Base-by-base conservation (phyloP, 148 eudicot species). In the Cornus florida region DNA sequence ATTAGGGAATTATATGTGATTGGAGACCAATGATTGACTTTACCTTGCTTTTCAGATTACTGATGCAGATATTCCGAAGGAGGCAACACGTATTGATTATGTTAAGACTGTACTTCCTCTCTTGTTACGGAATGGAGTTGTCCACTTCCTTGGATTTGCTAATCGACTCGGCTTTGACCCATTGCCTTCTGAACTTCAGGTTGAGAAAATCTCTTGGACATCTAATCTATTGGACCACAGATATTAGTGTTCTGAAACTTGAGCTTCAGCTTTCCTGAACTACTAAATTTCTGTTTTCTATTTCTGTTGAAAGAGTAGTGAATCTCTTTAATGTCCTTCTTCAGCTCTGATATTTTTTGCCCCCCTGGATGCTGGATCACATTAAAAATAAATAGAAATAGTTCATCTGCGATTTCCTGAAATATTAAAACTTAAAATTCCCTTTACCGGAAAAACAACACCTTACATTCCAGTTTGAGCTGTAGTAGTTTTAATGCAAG, bases 141-240 rank as follows among this genome's bases (percentile, higher is more conserved):
- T 93, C 75, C 98, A 96, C 85, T 83, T 96, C 70, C 97, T 93
- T 72, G 99, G 99, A 76, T 96, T 78, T 85, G 99, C 92, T 41
- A 96, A 96, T 74, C 91, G 99, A 72, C 91, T 96, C 50, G 99
- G 98, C 16, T 96, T 96, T 75, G 97, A 96, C 82, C 97, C 97
- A 39, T 68, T 96, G 65, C 91, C 97, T 64, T 82, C 87, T 69
- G 84, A 88, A 70, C 91, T 96, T 81, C 99, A 96, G 97, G 99
- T 96, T 20, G 71, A 70, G 66, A 79, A 64, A 19, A 57, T 69
- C 48, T 38, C 74, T 70, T 7, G 71, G 20, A 57, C 20, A 57
- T 57, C 62, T 57, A 56, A 28, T 11, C 16, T 56, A 16, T 56
- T 56, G 19, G 16, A 16, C 13, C 19, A 57, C 62, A 13, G 20